phyloP scores from a whole-genome alignment of 306 rosid genomes.

The Pterocarpus santalinus region DNA sequence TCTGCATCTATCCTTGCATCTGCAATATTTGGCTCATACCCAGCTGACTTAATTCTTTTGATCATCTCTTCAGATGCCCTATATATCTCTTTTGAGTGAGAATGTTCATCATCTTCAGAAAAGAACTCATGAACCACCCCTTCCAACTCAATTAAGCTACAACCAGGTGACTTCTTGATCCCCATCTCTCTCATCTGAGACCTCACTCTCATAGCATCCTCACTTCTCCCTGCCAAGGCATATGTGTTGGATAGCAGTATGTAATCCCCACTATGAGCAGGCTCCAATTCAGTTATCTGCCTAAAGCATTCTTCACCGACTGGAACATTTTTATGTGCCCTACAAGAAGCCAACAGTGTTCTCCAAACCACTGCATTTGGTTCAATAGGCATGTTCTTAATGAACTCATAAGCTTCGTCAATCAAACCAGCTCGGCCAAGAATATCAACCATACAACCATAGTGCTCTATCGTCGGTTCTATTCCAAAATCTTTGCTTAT shows the following conservation, averaged over 20 bases:
- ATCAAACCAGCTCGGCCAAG: conserved; percentile 71
- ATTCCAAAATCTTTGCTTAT: conserved; percentile 62
- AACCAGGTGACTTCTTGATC: conserved; percentile 67
- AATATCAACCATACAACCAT: conserved; percentile 78
- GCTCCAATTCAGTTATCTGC: conserved; percentile 55
- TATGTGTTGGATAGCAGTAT: conserved; percentile 69
- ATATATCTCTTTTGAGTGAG: conserved; percentile 62
- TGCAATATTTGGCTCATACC: conserved; percentile 65
- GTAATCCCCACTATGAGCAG: conserved; percentile 71
- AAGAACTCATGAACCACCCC: conserved; percentile 68
- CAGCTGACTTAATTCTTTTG: conserved; percentile 54
- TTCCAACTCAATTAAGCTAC: conserved; percentile 67
- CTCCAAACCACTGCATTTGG: conserved; percentile 76
- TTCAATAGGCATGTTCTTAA: conserved; percentile 59
- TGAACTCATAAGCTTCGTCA: conserved; percentile 64
- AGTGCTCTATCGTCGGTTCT: conserved; percentile 68
- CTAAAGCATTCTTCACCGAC: conserved; percentile 65
- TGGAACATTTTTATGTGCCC: conserved; percentile 57
- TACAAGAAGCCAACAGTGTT: conserved; percentile 72
- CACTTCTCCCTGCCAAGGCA: conserved; percentile 57
- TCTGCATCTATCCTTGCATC: conserved; percentile 76
- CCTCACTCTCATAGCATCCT: conserved; percentile 64
- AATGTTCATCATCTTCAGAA: conserved; percentile 63
- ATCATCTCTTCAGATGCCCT: conserved; percentile 63
- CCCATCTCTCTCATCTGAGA: conserved; percentile 59